Evolutionary conservation across 2,329 filamentous ascomycete species (phyloP).

Genomic region (Domatiomyces catenatus): DNA sequence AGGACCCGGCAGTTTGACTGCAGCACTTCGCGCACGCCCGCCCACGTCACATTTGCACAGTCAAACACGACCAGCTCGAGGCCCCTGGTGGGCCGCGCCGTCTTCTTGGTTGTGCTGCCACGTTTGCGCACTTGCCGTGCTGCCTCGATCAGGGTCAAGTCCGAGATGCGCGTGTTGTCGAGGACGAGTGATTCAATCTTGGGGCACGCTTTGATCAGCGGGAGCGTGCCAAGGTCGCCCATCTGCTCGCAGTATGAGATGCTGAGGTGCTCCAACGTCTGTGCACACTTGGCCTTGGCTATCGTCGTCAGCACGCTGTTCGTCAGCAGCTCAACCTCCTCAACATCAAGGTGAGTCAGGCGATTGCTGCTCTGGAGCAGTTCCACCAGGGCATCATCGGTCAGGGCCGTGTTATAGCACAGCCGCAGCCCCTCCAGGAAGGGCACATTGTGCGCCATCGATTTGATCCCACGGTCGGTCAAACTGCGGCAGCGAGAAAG

Average conservation of each 20-base stretch:
- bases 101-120: slow-evolving; percentile 31
- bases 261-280: slow-evolving; percentile 60
- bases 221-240: slow-evolving; percentile 69
- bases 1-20: slow-evolving; percentile 65
- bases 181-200: slow-evolving; percentile 59
- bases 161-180: slow-evolving; percentile 85
- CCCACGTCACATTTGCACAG: slow-evolving; percentile 84
- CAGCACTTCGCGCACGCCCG: slow-evolving; percentile 71
- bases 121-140: slow-evolving; percentile 62
- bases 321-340: slow-evolving; percentile 65
- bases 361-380: slow-evolving; percentile 60
- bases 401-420: slow-evolving; percentile 59
- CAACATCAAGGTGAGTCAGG: slow-evolving; percentile 75
- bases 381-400: slow-evolving; percentile 55
- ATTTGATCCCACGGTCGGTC: slow-evolving; percentile 55
- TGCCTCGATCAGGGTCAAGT: slow-evolving; percentile 72
- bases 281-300: slow-evolving; percentile 59
- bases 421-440: slow-evolving; percentile 70
- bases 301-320: slow-evolving; percentile 62
- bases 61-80: slow-evolving; percentile 75
- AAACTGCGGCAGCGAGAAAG: slow-evolving; percentile 63
- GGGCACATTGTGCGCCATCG: slow-evolving; percentile 59
- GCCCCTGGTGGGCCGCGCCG: slow-evolving; percentile 40
- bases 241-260: slow-evolving; percentile 81
- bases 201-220: slow-evolving; percentile 60